Conservation (phyloP, 768 basidiomycete species). For the Pluteus cervinus region DNA sequence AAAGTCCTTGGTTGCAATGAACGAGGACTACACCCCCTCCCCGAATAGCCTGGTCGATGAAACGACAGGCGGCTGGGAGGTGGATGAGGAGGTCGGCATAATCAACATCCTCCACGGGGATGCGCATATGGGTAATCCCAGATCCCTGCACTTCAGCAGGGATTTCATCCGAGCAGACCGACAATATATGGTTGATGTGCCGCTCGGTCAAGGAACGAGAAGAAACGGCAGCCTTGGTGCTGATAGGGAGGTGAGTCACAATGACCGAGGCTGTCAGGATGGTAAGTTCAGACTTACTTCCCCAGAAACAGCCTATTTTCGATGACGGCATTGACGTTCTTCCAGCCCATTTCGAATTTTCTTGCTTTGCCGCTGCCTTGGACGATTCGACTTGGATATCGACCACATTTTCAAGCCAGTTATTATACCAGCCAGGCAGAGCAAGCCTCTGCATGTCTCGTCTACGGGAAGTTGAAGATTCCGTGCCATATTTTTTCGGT, state of each 20-base stretch:
- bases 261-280: conserved; percentile 13
- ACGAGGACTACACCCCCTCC: conserved; percentile 59
- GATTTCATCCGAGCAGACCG: conserved; percentile 68
- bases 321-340: conserved; percentile 63
- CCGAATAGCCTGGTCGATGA: conserved; percentile 56
- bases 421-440: no score
- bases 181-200: conserved; percentile 74
- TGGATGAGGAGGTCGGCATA: conserved; percentile 64
- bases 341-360: conserved; percentile 45
- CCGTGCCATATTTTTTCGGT: no score
- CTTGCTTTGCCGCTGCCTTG: no score
- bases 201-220: conserved; percentile 67
- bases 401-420: no score
- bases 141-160: conserved; percentile 68
- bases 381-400: no score
- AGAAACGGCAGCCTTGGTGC: conserved; percentile 65
- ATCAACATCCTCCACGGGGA: conserved; percentile 64
- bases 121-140: conserved; percentile 63
- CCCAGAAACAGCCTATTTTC: conserved; percentile 63
- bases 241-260: conserved; percentile 23
- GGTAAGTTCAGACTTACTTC: conserved; percentile 73
- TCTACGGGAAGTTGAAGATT: no score
- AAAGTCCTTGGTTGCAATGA: conserved; percentile 62
- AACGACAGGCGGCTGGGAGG: conserved; percentile 58
- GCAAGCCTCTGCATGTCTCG: no score